Evolutionary conservation across 257 asterid species (phyloP), one percentile per base, ranked within the genome.

Genomic region (Capsicum chinense): DNA sequence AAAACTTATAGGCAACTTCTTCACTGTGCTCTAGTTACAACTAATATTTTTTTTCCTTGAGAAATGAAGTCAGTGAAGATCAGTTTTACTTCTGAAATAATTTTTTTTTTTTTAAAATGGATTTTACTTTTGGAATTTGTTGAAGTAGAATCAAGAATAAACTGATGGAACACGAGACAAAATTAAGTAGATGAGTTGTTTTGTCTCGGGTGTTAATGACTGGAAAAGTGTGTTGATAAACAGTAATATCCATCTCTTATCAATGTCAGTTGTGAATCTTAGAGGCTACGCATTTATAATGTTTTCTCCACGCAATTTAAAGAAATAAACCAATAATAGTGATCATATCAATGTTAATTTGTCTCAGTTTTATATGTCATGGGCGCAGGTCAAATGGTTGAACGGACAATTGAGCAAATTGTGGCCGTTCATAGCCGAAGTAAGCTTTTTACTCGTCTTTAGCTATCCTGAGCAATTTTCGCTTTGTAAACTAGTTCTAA

Each of bases 401-500:
- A 97, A 97, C 91, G 94, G 90, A 87, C 99, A 95, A 58, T 90
- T 97, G 87, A 85, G 90, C 84, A 97, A 97, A 85, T 86, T 97
- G 84, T 97, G 99, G 99, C 99, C 99, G 76, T 97, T 85, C 87
- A 90, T 97, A 66, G 99, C 99, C 67, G 99, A 95, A 90, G 99
- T 97, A 94, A 92, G 97, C 81, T 87, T 87, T 62, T 35, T 48
- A 62, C 81, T 47, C 33, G 35, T 71, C 35, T 80, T 81, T 44
- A 47, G 63, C 57, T 62, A 62, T 81, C 50, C 78, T n/a, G 78
- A 14, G 47, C 56, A 37, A 74, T 12, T 71, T 58, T 60, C 37
- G 8, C 60, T 83, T 76, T 9, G 33, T 44, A 33, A 47, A 44
- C 58, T 63, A 37, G 48, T 62, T 42, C 15, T 81, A 6, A n/a